Percentiles rank a stretch among this genome's conserved stretches.
phyloP scores from a whole-genome alignment of 2,329 filamentous ascomycete genomes.

The Hypomyces perniciosus region DNA sequence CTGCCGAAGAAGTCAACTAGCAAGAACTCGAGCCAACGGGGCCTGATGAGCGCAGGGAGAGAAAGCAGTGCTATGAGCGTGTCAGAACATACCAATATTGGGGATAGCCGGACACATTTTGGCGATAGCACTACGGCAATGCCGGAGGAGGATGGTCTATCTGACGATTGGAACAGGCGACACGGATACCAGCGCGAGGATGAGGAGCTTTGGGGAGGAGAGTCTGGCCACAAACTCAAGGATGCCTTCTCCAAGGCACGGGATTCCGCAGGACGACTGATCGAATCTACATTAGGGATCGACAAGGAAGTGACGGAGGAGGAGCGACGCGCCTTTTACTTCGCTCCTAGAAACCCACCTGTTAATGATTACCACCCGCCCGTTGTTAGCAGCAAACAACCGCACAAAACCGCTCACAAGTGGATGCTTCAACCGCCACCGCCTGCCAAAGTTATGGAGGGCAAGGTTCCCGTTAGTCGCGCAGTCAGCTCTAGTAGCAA shows the following conservation, averaged over 20 bases:
- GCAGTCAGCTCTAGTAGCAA: slow-evolving; percentile 53
- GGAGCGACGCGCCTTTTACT: slow-evolving; percentile 56
- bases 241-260: slow-evolving; percentile 55
- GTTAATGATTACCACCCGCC: slow-evolving; percentile 84
- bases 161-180: slow-evolving; percentile 62
- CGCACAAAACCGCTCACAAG: slow-evolving; percentile 61
- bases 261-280: slow-evolving; percentile 47
- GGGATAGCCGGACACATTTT: slow-evolving; percentile 30
- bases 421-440: slow-evolving; percentile 96
- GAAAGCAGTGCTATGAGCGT: slow-evolving; percentile 45
- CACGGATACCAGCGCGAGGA: slow-evolving; percentile 79
- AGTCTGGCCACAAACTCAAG: slow-evolving; percentile 48
- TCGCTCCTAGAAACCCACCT: slow-evolving; percentile 57
- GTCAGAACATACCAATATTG: slow-evolving; percentile 33
- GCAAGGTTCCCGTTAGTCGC: slow-evolving; percentile 65
- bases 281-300: slow-evolving; percentile 46
- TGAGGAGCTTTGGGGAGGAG: slow-evolving; percentile 73
- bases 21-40: slow-evolving; percentile 55
- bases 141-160: slow-evolving; percentile 33
- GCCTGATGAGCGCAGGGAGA: slow-evolving; percentile 51
- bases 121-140: slow-evolving; percentile 24
- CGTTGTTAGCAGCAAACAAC: slow-evolving; percentile 69
- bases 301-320: slow-evolving; percentile 48
- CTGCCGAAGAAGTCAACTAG: slow-evolving; percentile 57
- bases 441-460: slow-evolving; percentile 85